Percentiles rank a stretch among this genome's conserved stretches.
Conservation (phyloP, 352 stramenopile genomes). For the Pythium volutum region DNA sequence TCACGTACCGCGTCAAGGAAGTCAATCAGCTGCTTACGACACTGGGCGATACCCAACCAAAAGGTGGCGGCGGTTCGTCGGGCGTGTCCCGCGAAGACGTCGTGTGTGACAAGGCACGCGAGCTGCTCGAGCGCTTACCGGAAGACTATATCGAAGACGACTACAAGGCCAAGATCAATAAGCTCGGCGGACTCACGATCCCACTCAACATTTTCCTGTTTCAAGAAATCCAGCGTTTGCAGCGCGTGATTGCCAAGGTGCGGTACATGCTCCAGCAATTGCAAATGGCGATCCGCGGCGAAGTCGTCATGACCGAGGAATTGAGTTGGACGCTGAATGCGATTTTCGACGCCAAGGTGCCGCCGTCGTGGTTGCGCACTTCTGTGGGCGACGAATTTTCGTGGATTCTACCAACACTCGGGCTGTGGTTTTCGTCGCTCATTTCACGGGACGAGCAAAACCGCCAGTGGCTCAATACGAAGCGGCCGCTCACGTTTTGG, state of each 20-base stretch:
- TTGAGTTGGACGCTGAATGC: slow-evolving; percentile 94
- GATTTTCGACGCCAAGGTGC: slow-evolving; percentile 96
- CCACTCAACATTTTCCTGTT: slow-evolving; percentile 99
- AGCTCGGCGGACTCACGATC: slow-evolving; percentile 93
- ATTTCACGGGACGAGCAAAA: slow-evolving; percentile 96
- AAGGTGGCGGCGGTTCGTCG: slow-evolving; percentile 85
- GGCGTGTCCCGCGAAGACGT: slow-evolving; percentile 94
- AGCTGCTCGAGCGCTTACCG: slow-evolving; percentile 93
- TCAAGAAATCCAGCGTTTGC: slow-evolving; percentile 97
- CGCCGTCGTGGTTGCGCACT: slow-evolving; percentile 94
- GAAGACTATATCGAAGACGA: slow-evolving; percentile 98
- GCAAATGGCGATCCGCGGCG: slow-evolving; percentile 96
- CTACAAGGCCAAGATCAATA: slow-evolving; percentile 97
- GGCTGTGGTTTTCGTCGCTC: slow-evolving; percentile 97
- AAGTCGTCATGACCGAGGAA: slow-evolving; percentile 98
- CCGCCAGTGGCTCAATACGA: slow-evolving; percentile 94
- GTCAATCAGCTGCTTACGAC: slow-evolving; percentile 93
- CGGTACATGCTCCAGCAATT: slow-evolving; percentile 94
- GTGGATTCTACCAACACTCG: slow-evolving; percentile 95
- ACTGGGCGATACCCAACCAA: slow-evolving; percentile 95
- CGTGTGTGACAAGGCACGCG: slow-evolving; percentile 94
- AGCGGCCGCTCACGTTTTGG: slow-evolving; percentile 95
- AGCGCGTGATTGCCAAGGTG: slow-evolving; percentile 96
- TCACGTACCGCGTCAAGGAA: slow-evolving; percentile 98
- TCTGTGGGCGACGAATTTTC: slow-evolving; percentile 97